Evolutionary conservation across 257 asterid genomes (phyloP), one percentile per base, ranked within the genome.

Genomic region (Rehmannia glutinosa): DNA sequence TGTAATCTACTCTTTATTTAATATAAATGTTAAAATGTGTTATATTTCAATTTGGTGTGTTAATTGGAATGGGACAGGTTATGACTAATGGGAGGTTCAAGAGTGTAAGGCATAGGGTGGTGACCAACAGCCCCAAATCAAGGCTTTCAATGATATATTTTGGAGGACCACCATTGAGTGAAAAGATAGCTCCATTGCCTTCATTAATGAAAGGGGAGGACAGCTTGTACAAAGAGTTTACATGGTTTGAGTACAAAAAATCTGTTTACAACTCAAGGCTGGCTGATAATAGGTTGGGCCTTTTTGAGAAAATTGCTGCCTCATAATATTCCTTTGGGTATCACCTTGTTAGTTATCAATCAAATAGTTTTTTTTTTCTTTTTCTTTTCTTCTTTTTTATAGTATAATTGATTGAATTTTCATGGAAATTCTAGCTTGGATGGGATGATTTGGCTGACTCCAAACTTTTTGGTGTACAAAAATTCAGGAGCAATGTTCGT

Each of bases 121-220:
- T 85, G 68, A 69, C 88, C 2, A 85, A 85, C 41, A 77, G 81
- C 67, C 36, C 58, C 0, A 75, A 69, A 73, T 53, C 91, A 38
- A 77, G 91, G 76, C 64, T 85, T 19, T 85, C 91, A 47, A 85
- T 85, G 88, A 82, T 85, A 20, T 85, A 85, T 65, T 82, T 85
- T 46, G 91, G 91, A 68, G 91, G 91, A 47, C 88, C 91, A 62
- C 91, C 91, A 8, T 43, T 85, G 78, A 80, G 88, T 20, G 88
- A 85, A 47, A 85, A 80, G 76, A 85, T 85, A 60, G 88, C 84
- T 30, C 91, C 91, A 12, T 77, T 82, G 83, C 68, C 88, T 49
- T 82, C 86, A 53, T 64, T 84, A 24, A 76, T 79, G 77, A 76
- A 70, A 54, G 88, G 84, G 7, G 86, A 78, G 41, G 87, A 76